Evolutionary conservation across 371 early-diverging fungal species (phyloP), one percentile per base, ranked within the genome.

Genomic region (Sporodiniella umbellata): DNA sequence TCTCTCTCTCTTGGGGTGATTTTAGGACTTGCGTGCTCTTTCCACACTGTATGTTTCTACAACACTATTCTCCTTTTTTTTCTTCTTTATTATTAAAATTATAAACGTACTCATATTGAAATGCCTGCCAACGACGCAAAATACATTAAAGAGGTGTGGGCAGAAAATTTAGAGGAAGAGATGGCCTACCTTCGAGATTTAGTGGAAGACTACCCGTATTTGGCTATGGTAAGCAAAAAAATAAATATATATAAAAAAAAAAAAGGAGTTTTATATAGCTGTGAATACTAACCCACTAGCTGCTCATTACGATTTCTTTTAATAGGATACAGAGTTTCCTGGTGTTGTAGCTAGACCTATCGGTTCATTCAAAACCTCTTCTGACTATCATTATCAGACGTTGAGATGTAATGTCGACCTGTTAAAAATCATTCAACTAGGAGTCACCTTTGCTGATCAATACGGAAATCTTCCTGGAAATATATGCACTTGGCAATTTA

Each of bases 281-380:
- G 11, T 7, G 31, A 5, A 15, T 22, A 45, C 15, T 21, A 24
- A n/a, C 24, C n/a, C 42, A 53, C 17, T 25, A 3, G 21, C 18
- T 39, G 24, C n/a, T 15, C 42, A 45, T 31, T 7, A 45, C n/a
- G n/a, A n/a, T n/a, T n/a, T n/a, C n/a, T n/a, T n/a, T n/a, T n/a
- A n/a, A n/a, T 21, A 42, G 94, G 98, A 99, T 74, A 99, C 99
- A 7, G 99, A 99, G 72, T 99, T 99, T 62, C 99, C 99, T 38
- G 99, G 99, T 37, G 97, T 99, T 4, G 98, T 99, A 17, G 99
- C 99, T 8, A 81, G 99, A 60, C 99, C 99, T 8, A 92, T 99
- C 33, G 99, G 99, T 30, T 89, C 81, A 57, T 99, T 99, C 62
- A 80, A 79, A 48, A 93, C 95, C 5, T 87, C 93, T n/a, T 85